A percentile compares a stretch with the other conserved stretches of the same genome.
Conservation (phyloP, 1,284 basidiomycete genomes). For the Pascua sp. region DNA sequence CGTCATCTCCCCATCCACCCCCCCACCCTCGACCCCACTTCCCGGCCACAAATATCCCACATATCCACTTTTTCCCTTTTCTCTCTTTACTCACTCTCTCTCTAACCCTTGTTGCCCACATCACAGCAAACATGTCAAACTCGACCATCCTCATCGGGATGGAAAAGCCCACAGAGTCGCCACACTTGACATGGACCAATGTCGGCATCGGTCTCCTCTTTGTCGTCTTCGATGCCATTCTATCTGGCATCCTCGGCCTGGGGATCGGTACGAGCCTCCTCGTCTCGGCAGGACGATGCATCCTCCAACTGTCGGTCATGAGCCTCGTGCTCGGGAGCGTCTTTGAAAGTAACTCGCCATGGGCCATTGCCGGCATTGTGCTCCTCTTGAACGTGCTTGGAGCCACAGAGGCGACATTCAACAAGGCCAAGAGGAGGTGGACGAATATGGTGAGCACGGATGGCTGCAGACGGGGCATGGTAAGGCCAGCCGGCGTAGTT, state of each 20-base stretch:
- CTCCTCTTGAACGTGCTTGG: slow-evolving; percentile 69
- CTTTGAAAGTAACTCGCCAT: slow-evolving; percentile 68
- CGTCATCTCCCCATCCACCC: too few species aligned
- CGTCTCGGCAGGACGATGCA: slow-evolving; percentile 66
- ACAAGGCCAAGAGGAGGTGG: slow-evolving; percentile 72
- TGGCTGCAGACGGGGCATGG: neutral
- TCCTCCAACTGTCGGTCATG: slow-evolving; percentile 70
- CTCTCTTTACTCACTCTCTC: neutral
- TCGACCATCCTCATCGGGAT: neutral
- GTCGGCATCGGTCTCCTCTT: slow-evolving; percentile 70
- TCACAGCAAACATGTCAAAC: neutral
- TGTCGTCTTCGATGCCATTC: slow-evolving; percentile 54
- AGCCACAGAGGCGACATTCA: slow-evolving; percentile 57
- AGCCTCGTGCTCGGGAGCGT: slow-evolving; percentile 66
- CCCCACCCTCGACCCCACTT: too few species aligned
- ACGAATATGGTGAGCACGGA: slow-evolving; percentile 60
- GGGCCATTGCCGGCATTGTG: slow-evolving; percentile 70
- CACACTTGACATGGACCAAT: slow-evolving; percentile 61
- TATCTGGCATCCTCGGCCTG: slow-evolving; percentile 64
- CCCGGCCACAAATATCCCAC: neutral
- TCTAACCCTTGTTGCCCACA: neutral
- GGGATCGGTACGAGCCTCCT: slow-evolving; percentile 66
- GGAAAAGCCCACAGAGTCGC: slow-evolving; percentile 6
- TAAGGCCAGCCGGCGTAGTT: neutral
- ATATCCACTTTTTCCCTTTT: neutral